These are phyloP conservation scores for Alternaria novae-zelandiae DNA, from an alignment of 2,329 filamentous ascomycete genomes.

Conservation along the genomic window DNA sequence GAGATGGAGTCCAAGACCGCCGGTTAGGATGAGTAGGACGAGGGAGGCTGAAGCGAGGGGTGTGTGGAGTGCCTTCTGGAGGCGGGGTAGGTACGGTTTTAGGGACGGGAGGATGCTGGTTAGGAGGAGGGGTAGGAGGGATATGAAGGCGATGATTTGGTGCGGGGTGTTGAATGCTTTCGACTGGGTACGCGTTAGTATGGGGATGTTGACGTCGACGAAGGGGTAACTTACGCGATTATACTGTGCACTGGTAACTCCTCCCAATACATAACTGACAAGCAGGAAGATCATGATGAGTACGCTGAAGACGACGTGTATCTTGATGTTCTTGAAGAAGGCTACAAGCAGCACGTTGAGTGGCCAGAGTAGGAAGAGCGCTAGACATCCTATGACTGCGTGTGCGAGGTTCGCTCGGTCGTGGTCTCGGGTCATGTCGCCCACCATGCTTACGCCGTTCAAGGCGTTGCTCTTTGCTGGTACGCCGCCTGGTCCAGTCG, in stretches of 20 bases:
- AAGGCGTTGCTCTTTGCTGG: slow-evolving; percentile 30
- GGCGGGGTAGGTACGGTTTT: slow-evolving; percentile 35
- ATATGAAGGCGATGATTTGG: slow-evolving; percentile 55
- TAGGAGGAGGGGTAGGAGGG: slow-evolving; percentile 53
- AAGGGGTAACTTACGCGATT: slow-evolving; percentile 45
- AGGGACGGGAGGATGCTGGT: slow-evolving; percentile 31
- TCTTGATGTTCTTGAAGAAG: slow-evolving; percentile 48
- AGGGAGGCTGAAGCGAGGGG: slow-evolving; percentile 52
- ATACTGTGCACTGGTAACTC: slow-evolving; percentile 49
- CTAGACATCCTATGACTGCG: slow-evolving; percentile 40
- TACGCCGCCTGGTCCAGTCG: slow-evolving; percentile 45
- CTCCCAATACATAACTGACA: slow-evolving; percentile 50
- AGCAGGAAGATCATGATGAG: slow-evolving; percentile 47
- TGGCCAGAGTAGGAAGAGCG: slow-evolving; percentile 41
- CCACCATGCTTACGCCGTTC: slow-evolving; percentile 32
- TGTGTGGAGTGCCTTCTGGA: slow-evolving; percentile 46
- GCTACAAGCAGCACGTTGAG: slow-evolving; percentile 46
- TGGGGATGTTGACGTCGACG: background rate
- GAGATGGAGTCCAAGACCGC: slow-evolving; percentile 44
- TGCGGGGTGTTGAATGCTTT: slow-evolving; percentile 53
- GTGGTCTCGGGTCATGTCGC: slow-evolving; percentile 31
- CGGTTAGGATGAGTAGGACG: slow-evolving; percentile 37
- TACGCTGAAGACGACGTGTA: slow-evolving; percentile 52
- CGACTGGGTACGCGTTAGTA: slow-evolving; percentile 35
- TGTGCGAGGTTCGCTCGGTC: slow-evolving; percentile 40